phyloP scores from a whole-genome alignment of 163 green algal species.

The Prototheca stagnorum region DNA sequence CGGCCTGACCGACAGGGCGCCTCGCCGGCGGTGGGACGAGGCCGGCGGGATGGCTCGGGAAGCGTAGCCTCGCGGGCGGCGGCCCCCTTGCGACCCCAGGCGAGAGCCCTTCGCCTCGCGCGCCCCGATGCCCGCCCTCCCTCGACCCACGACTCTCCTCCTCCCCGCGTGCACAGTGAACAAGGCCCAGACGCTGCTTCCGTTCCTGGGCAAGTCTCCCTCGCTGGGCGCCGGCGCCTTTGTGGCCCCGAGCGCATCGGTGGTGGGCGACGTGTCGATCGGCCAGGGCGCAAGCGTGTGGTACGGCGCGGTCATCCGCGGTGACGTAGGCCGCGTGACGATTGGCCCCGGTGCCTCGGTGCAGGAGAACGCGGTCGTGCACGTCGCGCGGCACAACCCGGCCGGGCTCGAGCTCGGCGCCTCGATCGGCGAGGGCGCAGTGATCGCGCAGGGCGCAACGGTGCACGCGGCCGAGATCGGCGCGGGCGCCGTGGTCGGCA shows the following conservation, averaged over 20 bases:
- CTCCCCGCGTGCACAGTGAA: slow-evolving; percentile 21
- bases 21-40: no score
- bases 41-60: no score
- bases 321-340: slow-evolving; percentile 67
- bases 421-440: slow-evolving; percentile 69
- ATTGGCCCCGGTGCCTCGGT: slow-evolving; percentile 75
- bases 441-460: slow-evolving; percentile 67
- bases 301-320: slow-evolving; percentile 51
- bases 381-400: slow-evolving; percentile 58
- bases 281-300: slow-evolving; percentile 57
- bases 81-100: no score
- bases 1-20: no score
- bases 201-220: slow-evolving; percentile 18
- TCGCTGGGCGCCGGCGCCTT: slow-evolving; percentile 38
- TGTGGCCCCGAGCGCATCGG: slow-evolving; percentile 66
- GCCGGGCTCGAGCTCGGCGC: slow-evolving; percentile 22
- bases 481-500: slow-evolving; percentile 84
- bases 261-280: slow-evolving; percentile 72
- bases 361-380: slow-evolving; percentile 70
- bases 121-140: background rate
- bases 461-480: slow-evolving; percentile 80
- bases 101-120: background rate
- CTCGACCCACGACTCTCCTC: background rate
- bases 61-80: no score
- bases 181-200: slow-evolving; percentile 12